These are phyloP conservation scores for Camptophora hylomeconis DNA, from an alignment of 2,329 filamentous ascomycete species.

Conservation along the genomic window DNA sequence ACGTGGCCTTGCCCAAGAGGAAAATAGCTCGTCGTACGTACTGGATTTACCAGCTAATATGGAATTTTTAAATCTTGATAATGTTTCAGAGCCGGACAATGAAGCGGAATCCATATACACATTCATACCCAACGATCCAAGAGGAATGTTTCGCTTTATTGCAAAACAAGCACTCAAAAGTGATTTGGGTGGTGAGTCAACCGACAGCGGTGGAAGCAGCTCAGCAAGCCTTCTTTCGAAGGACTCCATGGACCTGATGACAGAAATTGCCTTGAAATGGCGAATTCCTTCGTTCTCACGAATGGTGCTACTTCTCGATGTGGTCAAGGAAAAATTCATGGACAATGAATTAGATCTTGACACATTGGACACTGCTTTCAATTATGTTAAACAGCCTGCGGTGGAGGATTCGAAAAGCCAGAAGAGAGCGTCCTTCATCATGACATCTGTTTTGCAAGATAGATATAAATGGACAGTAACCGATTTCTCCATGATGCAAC, in stretches of 20 bases:
- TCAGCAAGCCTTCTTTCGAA: slow-evolving; percentile 51
- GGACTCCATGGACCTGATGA: slow-evolving; percentile 67
- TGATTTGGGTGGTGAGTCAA: slow-evolving; percentile 43
- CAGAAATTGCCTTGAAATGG: slow-evolving; percentile 79
- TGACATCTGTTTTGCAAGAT: slow-evolving; percentile 37
- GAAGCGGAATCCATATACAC: slow-evolving; percentile 53
- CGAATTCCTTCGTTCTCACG: slow-evolving; percentile 73
- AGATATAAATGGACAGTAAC: slow-evolving; percentile 54
- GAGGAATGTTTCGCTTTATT: slow-evolving; percentile 71
- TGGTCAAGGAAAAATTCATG: slow-evolving; percentile 70
- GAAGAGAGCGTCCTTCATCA: slow-evolving; percentile 37
- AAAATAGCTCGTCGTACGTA: slow-evolving; percentile 37
- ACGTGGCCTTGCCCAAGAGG: slow-evolving; percentile 30
- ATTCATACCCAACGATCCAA: slow-evolving; percentile 76
- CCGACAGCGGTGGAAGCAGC: slow-evolving; percentile 28
- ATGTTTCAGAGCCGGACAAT: slow-evolving; percentile 25
- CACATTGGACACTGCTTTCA: slow-evolving; percentile 72
- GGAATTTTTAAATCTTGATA: slow-evolving; percentile 41
- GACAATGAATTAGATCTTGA: slow-evolving; percentile 71
- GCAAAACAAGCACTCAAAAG: slow-evolving; percentile 59
- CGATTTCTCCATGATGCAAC: slow-evolving; percentile 59
- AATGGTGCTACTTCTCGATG: slow-evolving; percentile 70
- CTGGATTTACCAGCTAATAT: slow-evolving; percentile 59
- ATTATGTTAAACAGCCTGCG: slow-evolving; percentile 61
- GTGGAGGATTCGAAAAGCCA: slow-evolving; percentile 47